Evolutionary conservation across 345 rosid species (phyloP).

Genomic region (Camelina laxa): DNA sequence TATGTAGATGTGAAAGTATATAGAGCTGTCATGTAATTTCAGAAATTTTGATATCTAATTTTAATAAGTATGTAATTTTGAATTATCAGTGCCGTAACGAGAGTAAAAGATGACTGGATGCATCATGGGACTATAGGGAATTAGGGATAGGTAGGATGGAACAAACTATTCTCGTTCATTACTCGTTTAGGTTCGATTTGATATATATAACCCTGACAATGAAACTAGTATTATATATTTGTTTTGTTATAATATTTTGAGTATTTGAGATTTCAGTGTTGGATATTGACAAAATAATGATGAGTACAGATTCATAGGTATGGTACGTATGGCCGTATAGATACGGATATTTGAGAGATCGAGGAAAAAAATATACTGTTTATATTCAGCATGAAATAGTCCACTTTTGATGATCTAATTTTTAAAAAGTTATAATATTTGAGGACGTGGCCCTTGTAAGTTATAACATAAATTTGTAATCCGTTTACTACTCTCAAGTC

Average conservation of each 20-base stretch:
- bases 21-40: background rate
- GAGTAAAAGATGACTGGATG: background rate
- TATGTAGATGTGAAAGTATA: background rate
- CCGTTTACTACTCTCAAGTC: background rate
- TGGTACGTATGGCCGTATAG: background rate
- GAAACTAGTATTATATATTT: too few relatives aligned
- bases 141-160: constrained; percentile 6
- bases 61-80: too few relatives aligned
- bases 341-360: background rate
- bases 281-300: constrained; percentile 4
- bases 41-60: background rate
- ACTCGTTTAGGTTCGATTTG: background rate
- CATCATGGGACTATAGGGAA: constrained; percentile 10
- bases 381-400: background rate
- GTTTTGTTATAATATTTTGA: background rate
- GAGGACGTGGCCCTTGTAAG: background rate
- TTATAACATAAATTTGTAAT: background rate
- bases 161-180: constrained; percentile 5
- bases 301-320: constrained; percentile 21
- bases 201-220: background rate
- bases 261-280: constrained; percentile 13
- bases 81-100: background rate
- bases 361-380: background rate
- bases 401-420: too few relatives aligned
- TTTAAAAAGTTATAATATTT: too few relatives aligned